phyloP scores from a whole-genome alignment of 805 yeast genomes.

The Spathaspora sp. region DNA sequence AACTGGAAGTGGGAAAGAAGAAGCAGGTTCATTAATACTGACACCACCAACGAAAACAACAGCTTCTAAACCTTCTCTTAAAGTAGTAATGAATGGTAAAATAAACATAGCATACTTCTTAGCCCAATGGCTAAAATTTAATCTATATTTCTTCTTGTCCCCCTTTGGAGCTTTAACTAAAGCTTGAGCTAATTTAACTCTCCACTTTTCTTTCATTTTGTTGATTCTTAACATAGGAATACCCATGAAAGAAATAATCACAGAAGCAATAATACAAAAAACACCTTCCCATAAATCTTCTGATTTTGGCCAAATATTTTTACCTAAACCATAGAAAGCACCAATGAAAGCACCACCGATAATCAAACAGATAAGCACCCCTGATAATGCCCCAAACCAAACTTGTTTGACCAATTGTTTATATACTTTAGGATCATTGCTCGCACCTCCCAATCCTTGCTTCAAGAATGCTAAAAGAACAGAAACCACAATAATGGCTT shows the following conservation, averaged over 20 bases:
- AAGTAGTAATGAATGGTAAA: conserved; percentile 82
- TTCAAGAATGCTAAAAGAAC: conserved; percentile 84
- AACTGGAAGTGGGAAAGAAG: conserved; percentile 87
- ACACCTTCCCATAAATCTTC: conserved; percentile 96
- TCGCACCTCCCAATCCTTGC: conserved; percentile 65
- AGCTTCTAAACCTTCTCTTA: conserved; percentile 95
- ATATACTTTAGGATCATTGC: conserved; percentile 47
- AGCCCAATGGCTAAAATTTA: conserved; percentile 22
- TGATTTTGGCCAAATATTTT: conserved; percentile 78
- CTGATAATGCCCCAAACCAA: conserved; percentile 73
- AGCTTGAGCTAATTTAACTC: conserved; percentile 83
- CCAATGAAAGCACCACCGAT: conserved; percentile 92
- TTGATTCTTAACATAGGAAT: conserved; percentile 89
- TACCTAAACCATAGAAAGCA: conserved; percentile 76
- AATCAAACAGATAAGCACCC: conserved; percentile 70
- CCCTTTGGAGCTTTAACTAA: conserved; percentile 54
- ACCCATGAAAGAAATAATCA: conserved; percentile 87
- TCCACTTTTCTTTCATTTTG: conserved; percentile 94
- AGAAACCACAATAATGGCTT: conserved; percentile 83
- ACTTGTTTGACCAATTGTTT: conserved; percentile 65
- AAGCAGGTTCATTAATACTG: conserved; percentile 47
- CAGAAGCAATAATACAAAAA: conserved; percentile 80
- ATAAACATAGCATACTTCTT: conserved; percentile 80
- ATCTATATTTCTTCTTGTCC: conserved; percentile 47
- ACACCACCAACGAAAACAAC: too few relatives aligned